Evolutionary conservation across 2,329 filamentous ascomycete species (phyloP), one percentile per base, ranked within the genome.

Genomic region (Neonectria sp.): DNA sequence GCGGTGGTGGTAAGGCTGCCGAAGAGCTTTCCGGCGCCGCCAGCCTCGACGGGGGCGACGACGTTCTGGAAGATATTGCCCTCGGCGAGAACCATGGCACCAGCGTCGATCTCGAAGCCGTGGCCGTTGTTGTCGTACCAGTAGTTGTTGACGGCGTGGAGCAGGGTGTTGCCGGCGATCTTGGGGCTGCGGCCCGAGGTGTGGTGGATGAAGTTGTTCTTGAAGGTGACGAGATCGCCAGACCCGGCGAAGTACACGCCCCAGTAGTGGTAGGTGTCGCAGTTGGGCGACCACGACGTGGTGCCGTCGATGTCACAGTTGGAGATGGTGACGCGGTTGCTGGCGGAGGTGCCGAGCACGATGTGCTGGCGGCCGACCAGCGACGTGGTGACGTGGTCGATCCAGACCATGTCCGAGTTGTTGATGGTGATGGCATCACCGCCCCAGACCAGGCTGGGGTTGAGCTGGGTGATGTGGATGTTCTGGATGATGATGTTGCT

Each of bases 111-210:
- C 78, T 89, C 89, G 76, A 90, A 90, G n/a, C 87, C 86, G 79
- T 90, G 89, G 55, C 85, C 85, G 24, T 79, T 76, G 77, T 85
- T 86, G 74, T 85, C 82, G 76, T 87, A 83, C 81, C 83, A 90
- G 84, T 87, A 89, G 83, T 90, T 90, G 85, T 90, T 90, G 76
- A 89, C 86, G 48, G 86, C 86, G 78, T 91, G 89, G 60, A 90
- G 78, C 21, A 83, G 80, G 51, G 89, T 83, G 61, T 88, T 88
- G 77, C 86, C 86, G 24, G 82, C 83, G 25, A 90, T 81, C 81
- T 90, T 90, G 71, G 88, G 89, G 13, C 82, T 81, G 60, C 89
- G 87, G 63, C 88, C 89, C 13, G 83, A 85, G 55, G 85, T 86
- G 78, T 88, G 82, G 83, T 89, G 86, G 75, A 90, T 82, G 81